Conservation (phyloP, 495 filamentous ascomycete genomes). For the Neurospora sp. region DNA sequence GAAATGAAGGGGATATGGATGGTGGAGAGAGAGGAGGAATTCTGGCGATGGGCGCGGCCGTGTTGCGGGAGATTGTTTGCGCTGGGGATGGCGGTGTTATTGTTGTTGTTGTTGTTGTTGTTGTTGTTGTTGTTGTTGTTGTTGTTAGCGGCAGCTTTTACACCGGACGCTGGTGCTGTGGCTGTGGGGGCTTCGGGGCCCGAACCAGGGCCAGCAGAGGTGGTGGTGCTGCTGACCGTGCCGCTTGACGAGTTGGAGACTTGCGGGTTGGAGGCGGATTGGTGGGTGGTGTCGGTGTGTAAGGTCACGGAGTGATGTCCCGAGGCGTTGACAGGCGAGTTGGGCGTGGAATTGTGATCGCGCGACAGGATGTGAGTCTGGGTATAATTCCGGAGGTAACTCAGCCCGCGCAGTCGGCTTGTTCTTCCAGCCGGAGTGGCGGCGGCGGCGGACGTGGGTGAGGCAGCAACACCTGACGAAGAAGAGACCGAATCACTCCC, state of each 20-base stretch:
- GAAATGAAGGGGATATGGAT: neutral
- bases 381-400: slow-evolving; percentile 64
- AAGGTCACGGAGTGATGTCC: slow-evolving; percentile 16
- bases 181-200: slow-evolving; percentile 4
- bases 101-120: slow-evolving; percentile 3
- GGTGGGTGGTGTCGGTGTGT: slow-evolving; percentile 3
- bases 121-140: slow-evolving; percentile 4
- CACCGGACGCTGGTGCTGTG: neutral
- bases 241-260: slow-evolving; percentile 19
- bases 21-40: neutral
- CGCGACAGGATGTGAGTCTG: slow-evolving; percentile 51
- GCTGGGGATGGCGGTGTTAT: neutral
- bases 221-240: slow-evolving; percentile 19
- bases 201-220: slow-evolving; percentile 1
- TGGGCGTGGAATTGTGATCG: slow-evolving; percentile 28
- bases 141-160: neutral
- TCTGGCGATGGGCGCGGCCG: neutral
- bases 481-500: slow-evolving; percentile 29
- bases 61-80: neutral
- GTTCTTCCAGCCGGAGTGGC: slow-evolving; percentile 21
- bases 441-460: slow-evolving; percentile 24
- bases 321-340: slow-evolving; percentile 5
- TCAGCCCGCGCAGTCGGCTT: slow-evolving; percentile 59
- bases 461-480: slow-evolving; percentile 22
- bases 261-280: neutral